phyloP scores from a whole-genome alignment of 176 grass and related monocot genomes.

The Oryza australiensis region DNA sequence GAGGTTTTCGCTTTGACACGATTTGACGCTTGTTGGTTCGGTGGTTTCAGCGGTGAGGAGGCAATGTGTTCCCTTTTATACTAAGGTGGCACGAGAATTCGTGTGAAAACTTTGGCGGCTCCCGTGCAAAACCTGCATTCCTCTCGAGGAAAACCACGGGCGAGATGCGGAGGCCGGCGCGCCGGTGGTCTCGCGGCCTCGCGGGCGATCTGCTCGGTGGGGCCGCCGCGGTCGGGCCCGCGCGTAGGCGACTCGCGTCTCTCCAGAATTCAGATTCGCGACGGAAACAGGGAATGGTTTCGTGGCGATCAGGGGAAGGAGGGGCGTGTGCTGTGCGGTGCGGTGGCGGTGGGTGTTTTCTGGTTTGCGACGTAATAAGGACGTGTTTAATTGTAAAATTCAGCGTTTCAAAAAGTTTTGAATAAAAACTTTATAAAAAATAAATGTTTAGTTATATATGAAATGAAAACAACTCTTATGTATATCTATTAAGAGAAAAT shows the following conservation, averaged over 20 bases:
- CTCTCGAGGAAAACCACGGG: slow-evolving; percentile 34
- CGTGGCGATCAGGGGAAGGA: not conserved
- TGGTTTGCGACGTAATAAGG: slow-evolving; percentile 48
- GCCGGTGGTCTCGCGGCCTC: not conserved
- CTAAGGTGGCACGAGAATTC: not conserved
- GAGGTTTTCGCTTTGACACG: slow-evolving; percentile 38
- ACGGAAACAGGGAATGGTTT: not conserved
- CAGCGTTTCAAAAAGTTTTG: too few relatives aligned
- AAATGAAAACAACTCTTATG: too few relatives aligned
- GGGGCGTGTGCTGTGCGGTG: not conserved
- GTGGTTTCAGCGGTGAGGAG: not conserved
- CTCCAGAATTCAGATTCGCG: not conserved
- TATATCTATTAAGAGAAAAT: too few relatives aligned
- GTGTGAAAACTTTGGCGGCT: not conserved
- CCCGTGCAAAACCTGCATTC: not conserved
- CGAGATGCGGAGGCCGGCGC: not conserved
- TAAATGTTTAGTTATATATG: too few relatives aligned
- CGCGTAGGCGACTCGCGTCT: not conserved
- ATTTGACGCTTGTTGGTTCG: not conserved
- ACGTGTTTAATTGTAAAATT: too few relatives aligned
- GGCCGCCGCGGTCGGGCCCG: not conserved
- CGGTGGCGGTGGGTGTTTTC: not conserved
- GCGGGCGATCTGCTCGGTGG: not conserved
- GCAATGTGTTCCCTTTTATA: slow-evolving; percentile 41
- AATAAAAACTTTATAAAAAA: too few relatives aligned